Conservation (phyloP, 352 stramenopile genomes). For the Phytophthora niederhauseri region DNA sequence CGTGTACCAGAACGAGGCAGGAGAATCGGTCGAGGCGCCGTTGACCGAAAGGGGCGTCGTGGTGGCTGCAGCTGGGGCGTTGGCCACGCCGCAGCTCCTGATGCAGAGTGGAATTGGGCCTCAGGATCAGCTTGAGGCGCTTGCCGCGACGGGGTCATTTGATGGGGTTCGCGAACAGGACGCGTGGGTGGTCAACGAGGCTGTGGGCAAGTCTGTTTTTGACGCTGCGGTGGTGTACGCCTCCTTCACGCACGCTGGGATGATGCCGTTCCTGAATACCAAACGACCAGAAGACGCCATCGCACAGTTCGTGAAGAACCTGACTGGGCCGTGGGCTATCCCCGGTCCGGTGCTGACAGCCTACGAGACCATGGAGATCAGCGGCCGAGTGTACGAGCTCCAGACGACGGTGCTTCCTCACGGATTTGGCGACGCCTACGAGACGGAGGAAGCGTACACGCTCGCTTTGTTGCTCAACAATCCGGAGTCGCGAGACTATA, state of each 20-base stretch:
- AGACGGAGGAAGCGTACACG: slow-evolving; percentile 34
- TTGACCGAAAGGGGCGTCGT: slow-evolving; percentile 60
- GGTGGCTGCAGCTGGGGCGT: slow-evolving; percentile 72
- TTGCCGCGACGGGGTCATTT: slow-evolving; percentile 30
- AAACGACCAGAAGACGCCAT: slow-evolving; percentile 34
- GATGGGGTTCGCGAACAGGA: slow-evolving; percentile 19
- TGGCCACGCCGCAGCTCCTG: slow-evolving; percentile 81
- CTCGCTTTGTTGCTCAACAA: slow-evolving; percentile 51
- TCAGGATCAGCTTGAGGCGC: slow-evolving; percentile 49
- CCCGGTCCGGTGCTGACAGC: slow-evolving; percentile 48
- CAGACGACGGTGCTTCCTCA: slow-evolving; percentile 46
- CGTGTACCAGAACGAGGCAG: slow-evolving; percentile 43
- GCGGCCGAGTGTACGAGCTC: slow-evolving; percentile 41
- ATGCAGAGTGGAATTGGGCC: slow-evolving; percentile 82
- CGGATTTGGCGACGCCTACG: slow-evolving; percentile 36
- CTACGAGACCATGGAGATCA: slow-evolving; percentile 47
- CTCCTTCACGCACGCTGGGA: slow-evolving; percentile 41
- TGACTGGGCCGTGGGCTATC: slow-evolving; percentile 38
- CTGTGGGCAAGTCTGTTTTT: slow-evolving; percentile 48
- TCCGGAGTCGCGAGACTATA: slow-evolving; percentile 40
- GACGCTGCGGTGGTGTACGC: slow-evolving; percentile 41
- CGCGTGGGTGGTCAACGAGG: slow-evolving; percentile 49
- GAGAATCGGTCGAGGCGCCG: slow-evolving; percentile 18
- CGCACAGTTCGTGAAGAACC: slow-evolving; percentile 44
- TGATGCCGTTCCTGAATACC: slow-evolving; percentile 42